Evolutionary conservation across 2,329 filamentous ascomycete genomes (phyloP).

Genomic region (Aaosphaeria arxii): DNA sequence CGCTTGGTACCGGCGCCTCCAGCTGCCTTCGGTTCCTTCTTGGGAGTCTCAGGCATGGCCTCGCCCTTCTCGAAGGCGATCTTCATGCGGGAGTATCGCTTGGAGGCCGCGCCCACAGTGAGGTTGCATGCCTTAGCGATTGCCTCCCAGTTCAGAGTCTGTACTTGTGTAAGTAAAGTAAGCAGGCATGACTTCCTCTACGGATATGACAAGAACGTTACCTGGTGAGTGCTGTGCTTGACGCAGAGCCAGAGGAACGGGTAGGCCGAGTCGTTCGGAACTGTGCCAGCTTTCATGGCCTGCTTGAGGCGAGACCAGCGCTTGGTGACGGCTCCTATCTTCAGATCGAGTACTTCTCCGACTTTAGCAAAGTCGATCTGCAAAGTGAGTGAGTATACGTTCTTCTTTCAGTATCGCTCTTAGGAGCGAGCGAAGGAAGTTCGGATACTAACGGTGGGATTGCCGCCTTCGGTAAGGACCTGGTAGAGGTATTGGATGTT

Average conservation of each 20-base stretch:
- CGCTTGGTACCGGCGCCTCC: background rate
- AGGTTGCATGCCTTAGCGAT: constrained; percentile 25
- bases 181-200: background rate
- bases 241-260: constrained; percentile 28
- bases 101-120: constrained; percentile 27
- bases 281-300: constrained; percentile 18
- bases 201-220: too few species aligned
- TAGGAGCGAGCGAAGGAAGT: background rate
- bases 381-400: too few species aligned
- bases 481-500: constrained; percentile 30
- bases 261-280: constrained; percentile 10
- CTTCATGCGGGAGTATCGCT: constrained; percentile 34
- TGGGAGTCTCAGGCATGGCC: background rate
- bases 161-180: background rate
- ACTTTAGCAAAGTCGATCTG: constrained; percentile 32
- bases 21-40: background rate
- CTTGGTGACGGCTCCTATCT: constrained; percentile 22
- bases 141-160: constrained; percentile 22
- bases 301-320: constrained; percentile 34
- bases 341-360: constrained; percentile 19
- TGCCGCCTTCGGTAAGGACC: constrained; percentile 22
- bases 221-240: constrained; percentile 24
- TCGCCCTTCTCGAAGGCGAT: background rate
- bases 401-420: background rate
- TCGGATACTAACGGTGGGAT: constrained; percentile 14